Evolutionary conservation across 257 asterid genomes (phyloP).

Genomic region (Thymus mandschuricus): DNA sequence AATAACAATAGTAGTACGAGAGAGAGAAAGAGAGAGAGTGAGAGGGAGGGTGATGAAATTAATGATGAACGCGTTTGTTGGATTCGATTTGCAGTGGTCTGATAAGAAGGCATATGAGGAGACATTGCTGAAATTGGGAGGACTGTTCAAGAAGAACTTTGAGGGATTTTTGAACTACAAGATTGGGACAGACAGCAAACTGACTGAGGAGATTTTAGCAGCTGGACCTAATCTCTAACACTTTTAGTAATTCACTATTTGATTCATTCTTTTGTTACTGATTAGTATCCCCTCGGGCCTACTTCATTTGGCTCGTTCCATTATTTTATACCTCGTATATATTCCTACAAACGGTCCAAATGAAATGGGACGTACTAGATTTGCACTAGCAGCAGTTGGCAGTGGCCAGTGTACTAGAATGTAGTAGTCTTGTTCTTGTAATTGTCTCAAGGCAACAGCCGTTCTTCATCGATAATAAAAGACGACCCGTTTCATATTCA

Average conservation of each 20-base stretch:
- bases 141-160: constrained; percentile 80
- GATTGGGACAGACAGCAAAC: constrained; percentile 68
- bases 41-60: background rate
- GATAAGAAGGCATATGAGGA: constrained; percentile 71
- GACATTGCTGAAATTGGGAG: constrained; percentile 71
- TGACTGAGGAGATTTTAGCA: constrained; percentile 73
- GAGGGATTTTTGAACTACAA: constrained; percentile 66
- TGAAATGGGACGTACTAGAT: background rate
- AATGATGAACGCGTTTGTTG: constrained; percentile 10
- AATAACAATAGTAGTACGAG: background rate
- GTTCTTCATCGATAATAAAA: background rate
- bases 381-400: background rate
- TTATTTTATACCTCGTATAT: too few species aligned
- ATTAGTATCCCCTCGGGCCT: background rate
- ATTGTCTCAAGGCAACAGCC: background rate
- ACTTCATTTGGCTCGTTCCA: too few species aligned
- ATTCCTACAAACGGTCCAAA: too few species aligned
- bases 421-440: background rate
- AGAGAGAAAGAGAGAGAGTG: background rate
- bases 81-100: constrained; percentile 55
- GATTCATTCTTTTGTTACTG: background rate
- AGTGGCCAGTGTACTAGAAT: background rate
- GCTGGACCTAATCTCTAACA: constrained; percentile 76
- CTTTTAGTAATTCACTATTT: too few species aligned
- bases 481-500: background rate